phyloP scores from a whole-genome alignment of 202 grass and related monocot genomes.

The Brachypodium distachyon region DNA sequence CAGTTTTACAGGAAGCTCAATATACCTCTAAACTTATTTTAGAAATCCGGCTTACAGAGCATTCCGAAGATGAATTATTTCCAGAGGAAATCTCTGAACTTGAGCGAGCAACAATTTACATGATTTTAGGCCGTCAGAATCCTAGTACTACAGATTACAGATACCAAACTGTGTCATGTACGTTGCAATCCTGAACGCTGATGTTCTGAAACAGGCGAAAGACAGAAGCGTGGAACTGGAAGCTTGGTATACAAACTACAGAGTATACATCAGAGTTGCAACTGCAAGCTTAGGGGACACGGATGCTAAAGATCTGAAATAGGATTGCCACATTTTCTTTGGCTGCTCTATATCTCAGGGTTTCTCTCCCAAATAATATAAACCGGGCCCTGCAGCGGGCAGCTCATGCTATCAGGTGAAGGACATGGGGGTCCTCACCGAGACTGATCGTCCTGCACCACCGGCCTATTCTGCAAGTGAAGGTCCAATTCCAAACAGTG shows the following conservation, averaged over 20 bases:
- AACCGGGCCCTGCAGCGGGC: not conserved
- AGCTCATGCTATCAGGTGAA: not conserved
- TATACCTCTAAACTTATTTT: too few species aligned
- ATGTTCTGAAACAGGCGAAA: not conserved
- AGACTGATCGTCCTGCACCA: not conserved
- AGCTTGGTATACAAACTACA: not conserved
- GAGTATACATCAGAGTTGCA: not conserved
- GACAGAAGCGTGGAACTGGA: not conserved
- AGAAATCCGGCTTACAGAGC: too few species aligned
- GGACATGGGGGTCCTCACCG: not conserved
- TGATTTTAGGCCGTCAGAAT: not conserved
- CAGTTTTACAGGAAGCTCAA: too few species aligned
- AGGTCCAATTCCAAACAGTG: not conserved
- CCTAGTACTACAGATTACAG: not conserved
- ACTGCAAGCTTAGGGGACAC: not conserved
- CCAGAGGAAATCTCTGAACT: not conserved
- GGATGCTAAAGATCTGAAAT: not conserved
- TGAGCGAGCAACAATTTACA: not conserved
- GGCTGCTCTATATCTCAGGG: not conserved
- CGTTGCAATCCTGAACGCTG: not conserved
- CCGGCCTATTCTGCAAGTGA: conserved; percentile 20
- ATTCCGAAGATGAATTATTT: too few species aligned
- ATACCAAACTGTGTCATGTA: not conserved
- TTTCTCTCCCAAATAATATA: not conserved
- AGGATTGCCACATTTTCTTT: not conserved